Evolutionary conservation across 176 grass and related monocot species (phyloP), one percentile per base, ranked within the genome.

Genomic region (Rhynchospora breviuscula): DNA sequence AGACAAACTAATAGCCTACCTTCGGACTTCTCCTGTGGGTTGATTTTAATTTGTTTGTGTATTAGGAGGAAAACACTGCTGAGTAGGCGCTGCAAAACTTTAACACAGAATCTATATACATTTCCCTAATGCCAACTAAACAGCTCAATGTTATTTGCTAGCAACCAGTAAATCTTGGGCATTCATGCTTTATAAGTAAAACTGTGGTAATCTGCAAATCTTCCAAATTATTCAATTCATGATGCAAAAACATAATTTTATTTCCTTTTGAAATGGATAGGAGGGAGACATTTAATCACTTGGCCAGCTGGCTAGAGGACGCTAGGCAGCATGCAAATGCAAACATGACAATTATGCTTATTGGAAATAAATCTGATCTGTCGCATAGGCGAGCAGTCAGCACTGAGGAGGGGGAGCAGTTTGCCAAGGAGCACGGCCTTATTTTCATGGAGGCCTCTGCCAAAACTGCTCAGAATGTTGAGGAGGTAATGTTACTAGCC

Each of bases 221-320:
- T 15, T 44, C 31, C 45, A 12, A 80, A 14, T 53, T 63, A 7
- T 56, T 40, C 1, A 11, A 23, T 73, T 31, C 15, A 10, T 51
- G 63, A 10, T 12, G 7, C 35, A 51, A 46, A 7, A 33, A 22
- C 57, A 71, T 78, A 11, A 15, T 48, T 65, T 70, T 86, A 3
- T 76, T 6, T 2, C 8, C 47, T 15, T 31, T 47, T 48, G 18
- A 33, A 71, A 63, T 40, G 17, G 47, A 10, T 83, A 92, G 91
- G 85, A 92, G 91, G 63, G 91, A 92, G 74, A 92, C 91, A 63
- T 92, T 92, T 63, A 92, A 84, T 77, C 85, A 90, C 59, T 75
- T 92, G 18, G 73, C 83, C 7, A 90, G 79, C 71, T 92, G 91
- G 88, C 57, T 92, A 13, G 83, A 90, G 79, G 88, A 92, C 48